Evolutionary conservation across 2,329 filamentous ascomycete species (phyloP), one percentile per base, ranked within the genome.

Genomic region (Lecanoromycetidae sp.): DNA sequence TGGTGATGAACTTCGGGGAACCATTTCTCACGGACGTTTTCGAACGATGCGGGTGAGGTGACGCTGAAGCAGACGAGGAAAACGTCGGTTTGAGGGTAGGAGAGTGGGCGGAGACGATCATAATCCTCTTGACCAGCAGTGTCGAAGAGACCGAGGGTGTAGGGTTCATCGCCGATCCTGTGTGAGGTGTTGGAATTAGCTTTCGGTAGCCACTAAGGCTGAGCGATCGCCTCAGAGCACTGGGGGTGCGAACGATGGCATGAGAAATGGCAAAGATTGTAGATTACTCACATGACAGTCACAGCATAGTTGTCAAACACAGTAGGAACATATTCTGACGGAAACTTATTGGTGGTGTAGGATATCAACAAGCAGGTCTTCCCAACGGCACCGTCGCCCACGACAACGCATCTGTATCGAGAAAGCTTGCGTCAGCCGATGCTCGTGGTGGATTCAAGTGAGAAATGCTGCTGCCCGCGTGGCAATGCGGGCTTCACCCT

Each of bases 231-330:
- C 17, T 8, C n/a, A 8, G 26, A 19, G 15, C n/a, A n/a, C 20
- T 20, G 4, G 30, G 17, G 26, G 12, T 3, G 19, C n/a, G 12
- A 4, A 29, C 27, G 5, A 25, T 12, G 22, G 35, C 23, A 17
- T 17, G 26, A 17, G 20, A 23, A 29, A 32, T n/a, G 20, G 19
- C 10, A 19, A 45, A 13, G 35, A 15, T 17, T 22, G 13, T 39
- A 15, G n/a, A 10, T 13, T 19, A 82, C 87, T 81, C 76, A 95
- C 91, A 98, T 98, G 58, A 98, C 91, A 57, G 91, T 98, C 65
- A 98, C 91, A 49, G 91, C 91, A 77, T 98, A 98, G 71, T 98
- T 98, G 69, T 98, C 91, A 68, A 98, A 98, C 55, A 98, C 91
- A 25, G 91, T 98, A 44, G 91, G 91, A 50, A 98, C 91, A 68